These are phyloP conservation scores for Colletotrichum sp. DNA, from an alignment of 2,329 filamentous ascomycete species.

Conservation along the genomic window DNA sequence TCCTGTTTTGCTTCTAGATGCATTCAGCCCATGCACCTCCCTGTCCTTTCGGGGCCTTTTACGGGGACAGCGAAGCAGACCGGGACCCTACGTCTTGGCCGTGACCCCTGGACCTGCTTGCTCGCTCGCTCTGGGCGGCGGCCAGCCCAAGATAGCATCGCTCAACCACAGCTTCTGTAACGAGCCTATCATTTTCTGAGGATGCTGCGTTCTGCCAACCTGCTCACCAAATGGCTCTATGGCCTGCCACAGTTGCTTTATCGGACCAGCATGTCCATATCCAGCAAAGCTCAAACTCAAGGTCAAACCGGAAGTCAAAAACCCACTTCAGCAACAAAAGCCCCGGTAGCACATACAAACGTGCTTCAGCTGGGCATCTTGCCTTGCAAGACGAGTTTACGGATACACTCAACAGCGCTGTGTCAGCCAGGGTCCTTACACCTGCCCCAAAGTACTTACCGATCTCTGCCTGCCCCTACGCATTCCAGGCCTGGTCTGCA, in stretches of 20 bases:
- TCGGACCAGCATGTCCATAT: background rate
- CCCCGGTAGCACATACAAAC: background rate
- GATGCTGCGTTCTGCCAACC: background rate
- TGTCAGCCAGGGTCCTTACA: background rate
- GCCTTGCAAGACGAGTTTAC: background rate
- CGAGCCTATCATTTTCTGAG: background rate
- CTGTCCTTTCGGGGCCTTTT: background rate
- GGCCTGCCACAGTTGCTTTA: background rate
- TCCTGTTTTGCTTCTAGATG: constrained; percentile 16
- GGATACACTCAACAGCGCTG: background rate
- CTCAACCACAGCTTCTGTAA: background rate
- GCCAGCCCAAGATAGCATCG: background rate
- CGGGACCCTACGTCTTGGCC: background rate
- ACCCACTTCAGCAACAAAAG: background rate
- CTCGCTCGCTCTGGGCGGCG: background rate
- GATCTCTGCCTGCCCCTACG: background rate
- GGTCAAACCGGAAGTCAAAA: background rate
- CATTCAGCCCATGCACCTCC: constrained; percentile 9
- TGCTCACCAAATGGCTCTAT: background rate
- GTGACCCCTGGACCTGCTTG: background rate
- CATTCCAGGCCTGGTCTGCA: background rate
- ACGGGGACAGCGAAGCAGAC: background rate
- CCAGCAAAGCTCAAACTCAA: background rate
- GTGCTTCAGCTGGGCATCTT: background rate
- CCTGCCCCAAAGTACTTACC: background rate